These are phyloP conservation scores for Hyaloscypha hepaticicola DNA, from an alignment of 495 filamentous ascomycete species.

Conservation along the genomic window DNA sequence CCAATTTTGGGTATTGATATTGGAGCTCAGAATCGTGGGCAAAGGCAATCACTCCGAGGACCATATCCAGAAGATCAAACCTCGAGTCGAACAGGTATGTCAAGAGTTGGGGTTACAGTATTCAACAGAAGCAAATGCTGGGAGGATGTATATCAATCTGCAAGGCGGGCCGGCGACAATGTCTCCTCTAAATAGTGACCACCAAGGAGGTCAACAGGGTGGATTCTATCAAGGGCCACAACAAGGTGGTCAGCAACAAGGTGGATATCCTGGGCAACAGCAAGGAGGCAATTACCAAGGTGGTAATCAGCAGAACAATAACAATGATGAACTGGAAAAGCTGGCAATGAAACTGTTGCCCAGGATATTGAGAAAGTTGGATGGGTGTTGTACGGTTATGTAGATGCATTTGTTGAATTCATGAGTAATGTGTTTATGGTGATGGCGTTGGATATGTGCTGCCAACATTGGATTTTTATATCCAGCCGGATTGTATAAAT, in stretches of 20 bases:
- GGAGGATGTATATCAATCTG: constrained; percentile 74
- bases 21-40: constrained; percentile 69
- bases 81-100: constrained; percentile 83
- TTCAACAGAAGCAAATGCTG: constrained; percentile 81
- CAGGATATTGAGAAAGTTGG: constrained; percentile 56
- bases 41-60: constrained; percentile 84
- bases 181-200: constrained; percentile 36
- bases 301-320: constrained; percentile 37
- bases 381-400: constrained; percentile 78
- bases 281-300: constrained; percentile 31
- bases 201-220: constrained; percentile 25
- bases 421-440: background rate
- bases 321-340: constrained; percentile 64
- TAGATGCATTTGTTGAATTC: constrained; percentile 35
- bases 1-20: background rate
- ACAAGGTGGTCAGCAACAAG: constrained; percentile 31
- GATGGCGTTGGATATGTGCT: background rate
- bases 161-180: constrained; percentile 47
- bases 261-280: constrained; percentile 33
- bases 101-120: constrained; percentile 78
- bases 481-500: no score
- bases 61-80: constrained; percentile 88
- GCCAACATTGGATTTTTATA: background rate
- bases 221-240: constrained; percentile 32
- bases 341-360: constrained; percentile 61